These are phyloP conservation scores for Mariannaea elegans DNA, from an alignment of 2,329 filamentous ascomycete species.

Conservation along the genomic window DNA sequence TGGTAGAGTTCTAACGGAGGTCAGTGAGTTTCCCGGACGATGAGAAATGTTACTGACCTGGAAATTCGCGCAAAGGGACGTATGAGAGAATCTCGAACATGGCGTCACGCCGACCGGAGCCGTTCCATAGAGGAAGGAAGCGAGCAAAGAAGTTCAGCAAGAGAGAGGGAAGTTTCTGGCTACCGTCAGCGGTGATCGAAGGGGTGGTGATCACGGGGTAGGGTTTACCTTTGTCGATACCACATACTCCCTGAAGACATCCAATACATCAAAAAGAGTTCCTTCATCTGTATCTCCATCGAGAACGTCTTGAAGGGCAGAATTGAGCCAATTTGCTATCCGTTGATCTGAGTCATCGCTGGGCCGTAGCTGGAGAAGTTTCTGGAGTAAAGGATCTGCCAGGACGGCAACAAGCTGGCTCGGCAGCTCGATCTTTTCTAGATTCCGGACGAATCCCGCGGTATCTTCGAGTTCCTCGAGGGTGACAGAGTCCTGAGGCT, in stretches of 20 bases:
- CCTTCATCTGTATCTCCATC: constrained; percentile 59
- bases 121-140: constrained; percentile 71
- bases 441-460: constrained; percentile 72
- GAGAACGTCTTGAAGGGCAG: constrained; percentile 64
- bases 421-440: constrained; percentile 83
- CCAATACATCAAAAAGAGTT: constrained; percentile 63
- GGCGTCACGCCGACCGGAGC: constrained; percentile 58
- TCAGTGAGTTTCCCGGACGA: constrained; percentile 30
- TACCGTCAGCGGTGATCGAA: constrained; percentile 20
- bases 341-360: constrained; percentile 60
- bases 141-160: constrained; percentile 59
- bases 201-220: background rate
- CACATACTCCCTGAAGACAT: constrained; percentile 65
- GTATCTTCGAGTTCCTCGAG: constrained; percentile 82
- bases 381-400: constrained; percentile 80
- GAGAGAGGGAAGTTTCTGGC: constrained; percentile 57
- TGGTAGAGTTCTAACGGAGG: constrained; percentile 56
- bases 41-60: constrained; percentile 52
- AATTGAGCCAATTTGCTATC: constrained; percentile 67
- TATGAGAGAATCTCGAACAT: constrained; percentile 68
- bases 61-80: constrained; percentile 63
- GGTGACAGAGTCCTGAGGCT: constrained; percentile 64
- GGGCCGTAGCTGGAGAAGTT: constrained; percentile 73
- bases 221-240: constrained; percentile 61
- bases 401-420: constrained; percentile 83